Evolutionary conservation across 1,284 basidiomycete species (phyloP), one percentile per base, ranked within the genome.

Genomic region (Ceratobasidium sp.): DNA sequence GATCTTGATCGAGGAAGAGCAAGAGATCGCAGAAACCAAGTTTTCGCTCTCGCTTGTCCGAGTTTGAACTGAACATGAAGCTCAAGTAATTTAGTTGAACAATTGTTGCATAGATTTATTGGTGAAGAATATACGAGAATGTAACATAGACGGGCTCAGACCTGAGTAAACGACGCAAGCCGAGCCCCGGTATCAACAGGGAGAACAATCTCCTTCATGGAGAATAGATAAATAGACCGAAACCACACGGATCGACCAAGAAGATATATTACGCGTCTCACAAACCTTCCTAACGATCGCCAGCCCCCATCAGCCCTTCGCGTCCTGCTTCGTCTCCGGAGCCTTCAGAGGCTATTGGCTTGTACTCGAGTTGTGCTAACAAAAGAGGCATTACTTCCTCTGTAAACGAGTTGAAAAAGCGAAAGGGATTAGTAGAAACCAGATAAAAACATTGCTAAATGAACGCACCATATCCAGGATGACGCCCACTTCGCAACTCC

Each of bases 11-110:
- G 93, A 96, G 84, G 95, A 97, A 85, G 95, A 95, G 85, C 93
- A 95, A 85, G 95, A 97, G 87, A 89, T 97, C 49, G 91, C 91
- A 6, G 96, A 97, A 70, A 90, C 91, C 77, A 96, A 94, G 86
- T 95, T 97, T 84, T 83, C 88, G 82, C 86, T 95, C 78, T 92
- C 90, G 80, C 86, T 95, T 82, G 91, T 92, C 15, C 56, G 71
- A 46, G 51, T 63, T 73, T 81, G 42, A 80, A 79, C 55, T 80
- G 79, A 64, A 79, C 70, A 23, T 69, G 80, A 49, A 73, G 75
- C 44, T 76, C 80, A 55, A 75, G 26, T 64, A 46, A 44, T 33
- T 23, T 60, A 58, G 23, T 26, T 58, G 55, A 72, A 58, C 56
- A 20, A 42, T 42, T 60, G 33, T 46, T 46, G 61, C 44, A 64